Base-by-base conservation (phyloP, 805 yeast genomes). In the Teunomyces tritomae region DNA sequence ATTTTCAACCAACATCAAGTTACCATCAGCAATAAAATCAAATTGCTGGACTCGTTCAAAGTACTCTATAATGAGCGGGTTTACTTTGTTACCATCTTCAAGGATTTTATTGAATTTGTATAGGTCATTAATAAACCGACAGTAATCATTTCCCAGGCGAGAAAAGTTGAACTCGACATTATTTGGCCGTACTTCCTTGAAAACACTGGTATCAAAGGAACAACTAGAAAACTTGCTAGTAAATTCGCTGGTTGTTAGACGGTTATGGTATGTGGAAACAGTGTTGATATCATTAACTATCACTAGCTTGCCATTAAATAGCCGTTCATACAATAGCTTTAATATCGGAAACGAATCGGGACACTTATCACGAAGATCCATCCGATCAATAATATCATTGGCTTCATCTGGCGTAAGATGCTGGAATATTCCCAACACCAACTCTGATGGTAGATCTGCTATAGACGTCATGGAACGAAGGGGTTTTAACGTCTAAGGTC, bases 1-100 rank as follows among this genome's bases (percentile, higher is more conserved):
- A 45, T 62, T 55, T 24, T 67, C 72, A 2, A 61, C 51, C 28
- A 47, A 29, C 5, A 61, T 50, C n/a, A 62, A 49, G 46, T 59
- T 60, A 9, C 70, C 74, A 46, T 65, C 58, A 7, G 69, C 47
- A 27, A 54, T 45, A 20, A 69, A 49, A 8, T 59, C 52, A 20
- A 64, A 48, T 28, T 59, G 65, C 8, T 56, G 52, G 1, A 55
- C 49, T 40, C 39, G 39, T 35, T 50, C 47, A 8, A 60, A 46
- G 46, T 63, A 61, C 8, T 46, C 45, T 9, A 39, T 16, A 32
- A 43, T 28, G 8, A 28, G 32, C 14, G 20, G 8, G 28, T n/a
- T 17, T 26, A 11, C 27, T 8, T 17, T 24, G 24, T 29, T 14
- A 34, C 49, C 30, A 13, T 51, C 45, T 14, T 59, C 64, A 4